Conservation (phyloP, 106 monocot species). For the Phalaenopsis equestris region DNA sequence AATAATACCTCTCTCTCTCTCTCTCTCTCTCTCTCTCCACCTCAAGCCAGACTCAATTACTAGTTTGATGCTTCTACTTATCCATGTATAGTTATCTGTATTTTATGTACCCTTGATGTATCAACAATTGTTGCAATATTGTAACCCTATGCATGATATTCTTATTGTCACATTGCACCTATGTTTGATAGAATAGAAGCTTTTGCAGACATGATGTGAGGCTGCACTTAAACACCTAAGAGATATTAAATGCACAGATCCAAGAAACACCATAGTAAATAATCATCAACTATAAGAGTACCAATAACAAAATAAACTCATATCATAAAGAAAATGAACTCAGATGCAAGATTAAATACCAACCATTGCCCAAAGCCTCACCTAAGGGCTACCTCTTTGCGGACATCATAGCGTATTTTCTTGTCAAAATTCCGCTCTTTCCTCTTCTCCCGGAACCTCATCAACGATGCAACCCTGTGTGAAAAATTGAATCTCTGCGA, state of each 20-base stretch:
- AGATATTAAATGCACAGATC: no score
- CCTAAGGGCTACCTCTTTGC: conserved; percentile 67
- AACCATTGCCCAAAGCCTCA: conserved; percentile 10
- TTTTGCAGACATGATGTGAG: no score
- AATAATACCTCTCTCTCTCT: no score
- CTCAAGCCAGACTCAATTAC: no score
- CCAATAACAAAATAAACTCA: no score
- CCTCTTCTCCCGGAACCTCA: conserved; percentile 71
- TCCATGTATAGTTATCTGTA: neutral
- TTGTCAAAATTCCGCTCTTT: conserved; percentile 78
- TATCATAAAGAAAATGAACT: neutral
- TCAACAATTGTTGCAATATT: neutral
- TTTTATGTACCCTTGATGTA: neutral
- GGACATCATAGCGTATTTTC: conserved; percentile 55
- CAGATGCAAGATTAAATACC: neutral
- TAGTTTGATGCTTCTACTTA: neutral
- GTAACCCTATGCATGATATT: neutral
- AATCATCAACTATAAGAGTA: no score
- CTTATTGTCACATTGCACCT: no score
- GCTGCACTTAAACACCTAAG: no score
- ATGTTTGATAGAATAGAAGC: no score
- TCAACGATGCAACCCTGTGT: conserved; percentile 60
- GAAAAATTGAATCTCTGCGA: conserved; percentile 49
- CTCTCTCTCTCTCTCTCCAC: no score
- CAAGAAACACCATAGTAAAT: no score